Evolutionary conservation across 306 rosid genomes (phyloP).

Genomic region (Rubus idaeus): DNA sequence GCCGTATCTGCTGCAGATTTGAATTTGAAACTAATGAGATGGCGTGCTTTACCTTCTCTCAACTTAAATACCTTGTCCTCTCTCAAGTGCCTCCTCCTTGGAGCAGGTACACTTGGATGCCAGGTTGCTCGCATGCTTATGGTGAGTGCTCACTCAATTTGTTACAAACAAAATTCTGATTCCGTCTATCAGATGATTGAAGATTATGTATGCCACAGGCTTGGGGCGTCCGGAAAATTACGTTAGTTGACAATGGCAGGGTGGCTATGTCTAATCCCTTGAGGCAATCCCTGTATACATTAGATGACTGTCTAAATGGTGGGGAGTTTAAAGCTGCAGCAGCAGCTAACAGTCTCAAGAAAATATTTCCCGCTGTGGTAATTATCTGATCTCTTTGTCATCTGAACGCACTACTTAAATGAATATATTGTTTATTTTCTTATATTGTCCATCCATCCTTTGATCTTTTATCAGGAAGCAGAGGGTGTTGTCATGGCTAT

Average conservation of each 20-base stretch:
- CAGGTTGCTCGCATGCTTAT: conserved; percentile 98
- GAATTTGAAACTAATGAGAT: conserved; percentile 96
- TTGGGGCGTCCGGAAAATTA: conserved; percentile 93
- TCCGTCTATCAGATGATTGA: conserved; percentile 19
- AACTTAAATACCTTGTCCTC: conserved; percentile 68
- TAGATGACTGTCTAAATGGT: conserved; percentile 90
- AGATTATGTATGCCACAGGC: conserved; percentile 55
- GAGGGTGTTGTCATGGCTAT: conserved; percentile 86
- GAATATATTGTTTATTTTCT: conserved; percentile 10
- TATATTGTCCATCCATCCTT: conserved; percentile 11
- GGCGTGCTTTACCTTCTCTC: conserved; percentile 95
- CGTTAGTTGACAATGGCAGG: conserved; percentile 83
- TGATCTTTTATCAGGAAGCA: conserved; percentile 64
- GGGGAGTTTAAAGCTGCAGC: conserved; percentile 85
- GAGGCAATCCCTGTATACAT: conserved; percentile 94
- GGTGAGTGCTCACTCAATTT: conserved; percentile 53
- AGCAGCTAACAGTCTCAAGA: conserved; percentile 75
- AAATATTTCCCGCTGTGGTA: conserved; percentile 96
- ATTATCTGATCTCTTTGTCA: conserved; percentile 21
- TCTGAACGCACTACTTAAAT: conserved; percentile 10
- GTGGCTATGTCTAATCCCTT: conserved; percentile 98
- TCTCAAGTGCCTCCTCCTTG: conserved; percentile 90
- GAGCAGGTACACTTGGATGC: conserved; percentile 99
- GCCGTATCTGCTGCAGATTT: conserved; percentile 98
- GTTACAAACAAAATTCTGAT: conserved; percentile 11